phyloP scores from a whole-genome alignment of 1,139 yeast genomes.

The Geotrichum bryndzae region DNA sequence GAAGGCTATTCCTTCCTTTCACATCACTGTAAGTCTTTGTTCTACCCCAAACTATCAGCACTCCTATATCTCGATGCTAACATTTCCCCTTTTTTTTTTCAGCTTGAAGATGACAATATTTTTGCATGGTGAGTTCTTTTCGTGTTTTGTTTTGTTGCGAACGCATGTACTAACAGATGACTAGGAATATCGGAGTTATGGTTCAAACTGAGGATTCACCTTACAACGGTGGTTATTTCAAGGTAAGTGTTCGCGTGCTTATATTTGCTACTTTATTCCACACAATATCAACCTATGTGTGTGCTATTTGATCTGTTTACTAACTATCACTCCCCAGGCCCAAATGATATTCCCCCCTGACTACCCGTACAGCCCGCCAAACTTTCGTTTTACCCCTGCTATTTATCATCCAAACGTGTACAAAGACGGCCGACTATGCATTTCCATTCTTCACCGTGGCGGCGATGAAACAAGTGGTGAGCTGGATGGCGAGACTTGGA shows the following conservation, averaged over 20 bases:
- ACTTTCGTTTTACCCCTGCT: slow-evolving; percentile 88
- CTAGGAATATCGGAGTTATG: slow-evolving; percentile 81
- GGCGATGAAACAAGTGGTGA: slow-evolving; percentile 88
- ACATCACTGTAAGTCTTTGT: slow-evolving; percentile 46
- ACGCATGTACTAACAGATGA: slow-evolving; percentile 1
- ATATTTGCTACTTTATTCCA: neutral
- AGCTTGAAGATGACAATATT: slow-evolving; percentile 62
- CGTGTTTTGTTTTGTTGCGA: neutral
- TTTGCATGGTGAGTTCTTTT: slow-evolving; percentile 50
- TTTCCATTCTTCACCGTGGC: slow-evolving; percentile 82
- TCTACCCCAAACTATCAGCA: neutral
- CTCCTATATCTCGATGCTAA: neutral
- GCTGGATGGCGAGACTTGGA: slow-evolving; percentile 82
- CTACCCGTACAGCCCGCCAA: slow-evolving; percentile 88
- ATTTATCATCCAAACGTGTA: slow-evolving; percentile 94
- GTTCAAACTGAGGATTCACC: slow-evolving; percentile 83
- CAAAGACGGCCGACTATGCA: slow-evolving; percentile 87
- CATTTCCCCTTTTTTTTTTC: neutral
- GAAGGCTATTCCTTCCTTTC: slow-evolving; percentile 86
- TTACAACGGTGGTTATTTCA: slow-evolving; percentile 93
- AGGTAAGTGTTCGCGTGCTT: slow-evolving; percentile 29
- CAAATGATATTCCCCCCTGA: slow-evolving; percentile 90
- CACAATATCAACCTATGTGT: neutral
- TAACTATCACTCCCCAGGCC: slow-evolving; percentile 39
- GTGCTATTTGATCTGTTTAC: neutral